Base-by-base conservation (phyloP, 306 rosid genomes). In the Cercis canadensis region DNA sequence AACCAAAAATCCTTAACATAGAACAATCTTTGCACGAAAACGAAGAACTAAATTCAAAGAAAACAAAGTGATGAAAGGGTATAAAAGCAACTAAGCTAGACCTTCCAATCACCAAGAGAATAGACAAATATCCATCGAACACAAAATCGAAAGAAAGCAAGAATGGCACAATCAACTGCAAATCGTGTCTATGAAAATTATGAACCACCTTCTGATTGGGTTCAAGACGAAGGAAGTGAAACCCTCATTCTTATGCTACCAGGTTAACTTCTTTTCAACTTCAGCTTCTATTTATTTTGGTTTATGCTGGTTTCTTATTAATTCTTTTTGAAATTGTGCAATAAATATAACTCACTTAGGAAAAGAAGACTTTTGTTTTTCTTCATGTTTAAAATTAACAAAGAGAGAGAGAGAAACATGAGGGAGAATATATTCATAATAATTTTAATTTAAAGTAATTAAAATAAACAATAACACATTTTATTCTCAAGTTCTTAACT, bases 171-270 rank as follows among this genome's bases (percentile, higher is more conserved):
- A 55, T 36, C 24, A 43, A 4, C n/a, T 2, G 43, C 5, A 4
- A 55, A 69, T 19, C 54, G 50, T 57, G 47, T 58, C 34, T 83
- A 58, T 56, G 75, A 84, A 71, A 80, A 80, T 58, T 59, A 76
- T 67, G 76, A 84, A 2, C 81, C 85, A 1, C 75, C 43, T 32
- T 37, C 4, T 40, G 88, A 92, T 53, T 83, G 89, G 95, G 37
- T 14, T 2, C 70, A 33, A 31, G 92, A 89, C 0, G 74, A 63
- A n/a, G 50, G 17, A 54, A 36, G 15, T 31, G 76, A 67, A 59
- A 78, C 84, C 34, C 82, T 92, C 74, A 2, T 61, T 5, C 16
- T 89, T 63, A 54, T 33, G 75, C 50, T 89, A 2, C 88, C 89
- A 58, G 98, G 98, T 92, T 46, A 56, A 36, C 58, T 52, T 0